Evolutionary conservation across 257 asterid species (phyloP), one percentile per base, ranked within the genome.

Genomic region (Nicotiana obtusifolia): DNA sequence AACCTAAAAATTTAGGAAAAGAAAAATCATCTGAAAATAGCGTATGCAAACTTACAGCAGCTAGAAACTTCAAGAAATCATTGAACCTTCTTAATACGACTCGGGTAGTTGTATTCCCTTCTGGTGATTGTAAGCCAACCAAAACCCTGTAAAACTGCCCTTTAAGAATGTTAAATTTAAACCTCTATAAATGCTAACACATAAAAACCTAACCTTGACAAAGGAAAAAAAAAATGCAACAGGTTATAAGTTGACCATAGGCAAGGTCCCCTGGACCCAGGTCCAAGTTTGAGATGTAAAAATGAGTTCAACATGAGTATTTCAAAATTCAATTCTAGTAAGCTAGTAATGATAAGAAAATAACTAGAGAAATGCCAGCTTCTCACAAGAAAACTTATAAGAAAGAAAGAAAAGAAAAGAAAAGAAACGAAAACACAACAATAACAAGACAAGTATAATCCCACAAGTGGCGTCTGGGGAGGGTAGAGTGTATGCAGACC

Each of bases 121-220:
- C 95, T 19, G 97, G 97, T 83, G 99, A 95, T 86, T 95, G 99
- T 82, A 94, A 15, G 81, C 98, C 98, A 37, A 95, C 93, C 84
- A 90, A 90, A 84, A 95, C 95, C 97, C 99, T 94, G 94, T 94
- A 96, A 89, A 92, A 96, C 99, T 94, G 97, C 88, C 91, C 84
- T 86, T 80, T 82, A 75, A 84, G 82, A 86, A 86, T 78, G 90
- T 90, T 83, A 91, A 87, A 78, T 80, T 53, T 53, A 15, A 37
- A 77, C 26, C 49, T 73, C 60, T 44, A 73, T 22, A 73, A 24
- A 24, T 14, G 17, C 41, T 15, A 73, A 47, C 76, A 71, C 57
- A 56, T 24, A 80, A 67, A 66, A 86, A 85, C 85, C 76, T 62
- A 47, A 14, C 47, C 81, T 78, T 47, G 78, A 53, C 64, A 33